phyloP scores from a whole-genome alignment of 352 stramenopile genomes.

The Phytophthora cactorum region DNA sequence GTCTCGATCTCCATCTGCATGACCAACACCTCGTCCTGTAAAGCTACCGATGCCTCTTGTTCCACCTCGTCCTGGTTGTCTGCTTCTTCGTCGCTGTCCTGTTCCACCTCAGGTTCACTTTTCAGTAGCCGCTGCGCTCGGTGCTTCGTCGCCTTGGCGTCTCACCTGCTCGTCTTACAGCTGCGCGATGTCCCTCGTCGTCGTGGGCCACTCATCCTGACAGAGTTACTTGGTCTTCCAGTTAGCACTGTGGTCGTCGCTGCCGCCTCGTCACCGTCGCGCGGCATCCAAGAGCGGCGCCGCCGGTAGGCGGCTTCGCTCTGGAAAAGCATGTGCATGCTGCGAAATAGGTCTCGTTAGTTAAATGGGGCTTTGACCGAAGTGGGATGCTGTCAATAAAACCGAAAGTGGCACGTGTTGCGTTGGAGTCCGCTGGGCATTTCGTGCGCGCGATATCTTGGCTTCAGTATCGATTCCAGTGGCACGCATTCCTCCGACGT shows the following conservation, averaged over 20 bases:
- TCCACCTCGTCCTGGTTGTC: slow-evolving; percentile 14
- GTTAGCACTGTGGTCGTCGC: neutral
- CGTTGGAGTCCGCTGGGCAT: too few species aligned
- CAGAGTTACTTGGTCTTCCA: neutral
- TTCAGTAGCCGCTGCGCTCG: neutral
- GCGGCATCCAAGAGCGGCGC: slow-evolving; percentile 25
- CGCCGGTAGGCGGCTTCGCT: slow-evolving; percentile 22
- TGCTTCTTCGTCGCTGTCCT: neutral
- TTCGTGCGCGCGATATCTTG: too few species aligned
- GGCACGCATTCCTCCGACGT: too few species aligned
- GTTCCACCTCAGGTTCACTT: neutral
- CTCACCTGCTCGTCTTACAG: slow-evolving; percentile 14
- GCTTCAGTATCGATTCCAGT: too few species aligned
- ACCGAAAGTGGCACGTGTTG: slow-evolving; percentile 9
- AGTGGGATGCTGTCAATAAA: slow-evolving; percentile 12
- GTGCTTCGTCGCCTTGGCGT: neutral
- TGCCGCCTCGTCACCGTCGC: slow-evolving; percentile 4
- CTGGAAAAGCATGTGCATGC: slow-evolving; percentile 42
- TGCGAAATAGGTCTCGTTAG: slow-evolving; percentile 5
- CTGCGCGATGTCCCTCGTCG: slow-evolving; percentile 22
- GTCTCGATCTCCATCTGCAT: slow-evolving; percentile 44
- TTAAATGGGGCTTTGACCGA: neutral
- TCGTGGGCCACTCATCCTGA: neutral
- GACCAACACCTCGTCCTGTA: slow-evolving; percentile 31
- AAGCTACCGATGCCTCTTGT: neutral